Base-by-base conservation (phyloP, 257 asterid genomes). In the Echium plantagineum region DNA sequence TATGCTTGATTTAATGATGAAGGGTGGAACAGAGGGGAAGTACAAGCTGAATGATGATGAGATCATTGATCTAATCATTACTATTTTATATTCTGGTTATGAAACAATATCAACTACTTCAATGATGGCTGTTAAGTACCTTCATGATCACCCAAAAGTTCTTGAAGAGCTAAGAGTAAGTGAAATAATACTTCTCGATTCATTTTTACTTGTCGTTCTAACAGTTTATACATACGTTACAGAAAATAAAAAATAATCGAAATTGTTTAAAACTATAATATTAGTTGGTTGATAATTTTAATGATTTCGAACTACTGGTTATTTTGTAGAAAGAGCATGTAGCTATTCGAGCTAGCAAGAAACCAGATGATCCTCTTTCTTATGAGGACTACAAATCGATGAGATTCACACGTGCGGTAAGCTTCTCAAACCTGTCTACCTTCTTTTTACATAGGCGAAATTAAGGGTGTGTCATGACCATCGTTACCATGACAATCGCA, bases 121-220 rank as follows among this genome's bases (percentile, higher is more conserved):
- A 12, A 83, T 90, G 97, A 90, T 90, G 96, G 83, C 87, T 56
- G 74, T 87, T 68, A 90, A 87, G 76, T 90, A 81, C 68, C 96
- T 90, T 62, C 89, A 83, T 65, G 94, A 87, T 55, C 84, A 85
- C 71, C 96, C 86, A 35, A 65, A 65, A 69, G 94, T 81, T 54
- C 72, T 90, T 17, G 80, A 83, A 61, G 78, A 85, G 79, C 75
- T 90, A 0, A 80, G 86, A 79, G 97, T 87, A 55, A 65, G 72
- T 53, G 17, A 26, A 48, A 17, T 2, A 32, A 32, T 24, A 24
- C 26, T n/a, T n/a, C n/a, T n/a, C n/a, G n/a, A n/a, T n/a, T n/a
- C n/a, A n/a, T n/a, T n/a, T n/a, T n/a, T n/a, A n/a, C n/a, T n/a
- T n/a, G n/a, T n/a, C n/a, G n/a, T n/a, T n/a, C n/a, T n/a, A n/a